These are phyloP conservation scores for Ustilago hordei DNA, from an alignment of 1,284 basidiomycete genomes.

Conservation along the genomic window DNA sequence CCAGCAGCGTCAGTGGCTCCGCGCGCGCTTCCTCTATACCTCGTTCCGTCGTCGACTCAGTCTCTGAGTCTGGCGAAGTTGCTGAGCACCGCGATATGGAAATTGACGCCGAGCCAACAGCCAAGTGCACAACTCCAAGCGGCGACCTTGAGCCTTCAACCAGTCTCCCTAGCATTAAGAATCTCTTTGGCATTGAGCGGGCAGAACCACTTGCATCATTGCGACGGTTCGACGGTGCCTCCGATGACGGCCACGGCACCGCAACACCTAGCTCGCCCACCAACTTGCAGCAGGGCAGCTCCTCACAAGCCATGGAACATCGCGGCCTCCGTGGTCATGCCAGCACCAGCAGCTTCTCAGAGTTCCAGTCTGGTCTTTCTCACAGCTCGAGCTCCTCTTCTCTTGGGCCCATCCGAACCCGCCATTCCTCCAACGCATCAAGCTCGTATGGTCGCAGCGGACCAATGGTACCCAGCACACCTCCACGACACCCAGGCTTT, in stretches of 20 bases:
- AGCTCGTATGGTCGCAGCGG: slow-evolving; percentile 37
- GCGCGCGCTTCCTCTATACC: slow-evolving; percentile 29
- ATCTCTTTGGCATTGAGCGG: slow-evolving; percentile 45
- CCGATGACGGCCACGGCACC: slow-evolving; percentile 35
- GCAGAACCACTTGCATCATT: slow-evolving; percentile 41
- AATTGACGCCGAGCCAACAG: slow-evolving; percentile 30
- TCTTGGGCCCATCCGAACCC: slow-evolving; percentile 46
- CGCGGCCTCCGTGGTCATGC: slow-evolving; percentile 37
- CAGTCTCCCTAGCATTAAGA: slow-evolving; percentile 51
- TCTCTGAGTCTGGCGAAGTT: slow-evolving; percentile 27
- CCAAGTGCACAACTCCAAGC: slow-evolving; percentile 18
- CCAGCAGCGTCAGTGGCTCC: slow-evolving; percentile 18
- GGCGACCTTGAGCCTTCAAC: slow-evolving; percentile 22
- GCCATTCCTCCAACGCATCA: slow-evolving; percentile 38
- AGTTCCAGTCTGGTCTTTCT: slow-evolving; percentile 39
- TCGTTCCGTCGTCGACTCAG: slow-evolving; percentile 29
- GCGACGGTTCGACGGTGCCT: slow-evolving; percentile 25
- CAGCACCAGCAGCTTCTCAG: slow-evolving; percentile 51
- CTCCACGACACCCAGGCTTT: slow-evolving; percentile 36
- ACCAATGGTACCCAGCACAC: slow-evolving; percentile 37
- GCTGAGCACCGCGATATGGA: slow-evolving; percentile 39
- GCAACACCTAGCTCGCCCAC: slow-evolving; percentile 38
- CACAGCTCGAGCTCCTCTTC: slow-evolving; percentile 45
- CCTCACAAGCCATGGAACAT: slow-evolving; percentile 29
- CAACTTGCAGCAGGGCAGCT: slow-evolving; percentile 10